Percentiles rank a stretch among this genome's conserved stretches.
Evolutionary conservation across 768 basidiomycete genomes (phyloP).

Genomic region (Gautieria morchelliformis): DNA sequence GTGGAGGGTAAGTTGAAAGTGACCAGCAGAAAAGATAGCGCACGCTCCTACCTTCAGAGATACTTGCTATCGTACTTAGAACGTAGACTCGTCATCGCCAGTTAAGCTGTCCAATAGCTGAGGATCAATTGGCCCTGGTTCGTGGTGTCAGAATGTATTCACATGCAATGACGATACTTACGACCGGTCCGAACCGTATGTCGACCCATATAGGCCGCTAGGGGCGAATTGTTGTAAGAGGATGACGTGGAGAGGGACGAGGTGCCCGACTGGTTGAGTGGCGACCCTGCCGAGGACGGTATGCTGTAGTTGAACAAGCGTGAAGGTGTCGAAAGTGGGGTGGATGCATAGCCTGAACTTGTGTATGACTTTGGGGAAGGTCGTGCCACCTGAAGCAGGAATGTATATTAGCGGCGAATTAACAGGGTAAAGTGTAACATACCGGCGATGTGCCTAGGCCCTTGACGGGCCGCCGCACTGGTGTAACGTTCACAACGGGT

Average conservation of each 20-base stretch:
- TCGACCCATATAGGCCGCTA: conserved; percentile 4
- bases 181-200: neutral
- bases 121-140: conserved; percentile 3
- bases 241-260: neutral
- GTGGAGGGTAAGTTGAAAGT: too few relatives aligned
- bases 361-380: neutral
- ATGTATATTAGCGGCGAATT: too few relatives aligned
- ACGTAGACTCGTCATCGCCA: neutral
- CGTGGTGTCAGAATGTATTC: neutral
- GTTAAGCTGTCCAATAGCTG: neutral
- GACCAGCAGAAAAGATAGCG: too few relatives aligned
- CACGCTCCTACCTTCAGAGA: too few relatives aligned
- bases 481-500: neutral
- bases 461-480: conserved; percentile 4
- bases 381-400: neutral
- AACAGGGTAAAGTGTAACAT: neutral
- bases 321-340: conserved; percentile 2
- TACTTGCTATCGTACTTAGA: neutral
- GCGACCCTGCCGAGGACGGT: neutral
- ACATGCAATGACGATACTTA: neutral
- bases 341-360: conserved; percentile 9
- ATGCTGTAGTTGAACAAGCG: neutral
- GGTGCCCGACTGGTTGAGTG: conserved; percentile 4
- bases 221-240: conserved; percentile 2
- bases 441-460: conserved; percentile 6